Evolutionary conservation across 108 stramenopile genomes (phyloP).

Genomic region (Cylindrotheca closterium): DNA sequence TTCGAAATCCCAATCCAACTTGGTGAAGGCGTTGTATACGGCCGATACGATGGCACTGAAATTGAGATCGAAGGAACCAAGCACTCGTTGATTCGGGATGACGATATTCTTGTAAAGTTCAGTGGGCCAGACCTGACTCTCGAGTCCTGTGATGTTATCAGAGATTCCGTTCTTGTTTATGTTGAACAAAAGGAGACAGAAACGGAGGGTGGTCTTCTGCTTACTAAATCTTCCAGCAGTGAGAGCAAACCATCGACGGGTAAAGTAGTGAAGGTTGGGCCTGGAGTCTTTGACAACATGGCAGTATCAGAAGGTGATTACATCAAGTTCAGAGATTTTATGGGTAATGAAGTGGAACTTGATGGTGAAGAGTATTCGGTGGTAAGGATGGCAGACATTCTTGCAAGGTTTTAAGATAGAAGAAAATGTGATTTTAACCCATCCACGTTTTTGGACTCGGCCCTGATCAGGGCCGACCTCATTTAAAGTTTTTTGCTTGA

Average conservation of each 20-base stretch:
- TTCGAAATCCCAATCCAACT: conserved; percentile 71
- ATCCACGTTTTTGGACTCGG: too few relatives aligned
- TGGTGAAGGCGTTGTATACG: conserved; percentile 86
- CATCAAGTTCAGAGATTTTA: conserved; percentile 87
- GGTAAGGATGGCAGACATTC: conserved; percentile 75
- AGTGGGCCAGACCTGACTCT: conserved; percentile 57
- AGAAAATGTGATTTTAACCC: too few relatives aligned
- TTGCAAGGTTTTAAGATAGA: conserved; percentile 83
- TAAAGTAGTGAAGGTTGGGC: conserved; percentile 85
- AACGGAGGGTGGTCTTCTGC: conserved; percentile 70
- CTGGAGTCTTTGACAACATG: conserved; percentile 80
- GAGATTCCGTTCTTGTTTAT: conserved; percentile 76
- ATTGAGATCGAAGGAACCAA: conserved; percentile 69
- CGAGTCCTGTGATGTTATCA: conserved; percentile 63
- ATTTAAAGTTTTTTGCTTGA: too few relatives aligned
- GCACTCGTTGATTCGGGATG: conserved; percentile 85
- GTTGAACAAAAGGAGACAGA: conserved; percentile 61
- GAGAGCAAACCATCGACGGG: conserved; percentile 68
- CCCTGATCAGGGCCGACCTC: too few relatives aligned
- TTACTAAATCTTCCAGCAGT: conserved; percentile 49
- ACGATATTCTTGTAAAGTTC: conserved; percentile 84
- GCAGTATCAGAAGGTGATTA: conserved; percentile 75
- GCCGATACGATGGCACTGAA: conserved; percentile 89
- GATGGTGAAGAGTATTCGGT: conserved; percentile 83
- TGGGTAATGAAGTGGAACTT: conserved; percentile 83